Evolutionary conservation across 2,329 filamentous ascomycete species (phyloP).

Genomic region (Beauveria pseudobassiana): DNA sequence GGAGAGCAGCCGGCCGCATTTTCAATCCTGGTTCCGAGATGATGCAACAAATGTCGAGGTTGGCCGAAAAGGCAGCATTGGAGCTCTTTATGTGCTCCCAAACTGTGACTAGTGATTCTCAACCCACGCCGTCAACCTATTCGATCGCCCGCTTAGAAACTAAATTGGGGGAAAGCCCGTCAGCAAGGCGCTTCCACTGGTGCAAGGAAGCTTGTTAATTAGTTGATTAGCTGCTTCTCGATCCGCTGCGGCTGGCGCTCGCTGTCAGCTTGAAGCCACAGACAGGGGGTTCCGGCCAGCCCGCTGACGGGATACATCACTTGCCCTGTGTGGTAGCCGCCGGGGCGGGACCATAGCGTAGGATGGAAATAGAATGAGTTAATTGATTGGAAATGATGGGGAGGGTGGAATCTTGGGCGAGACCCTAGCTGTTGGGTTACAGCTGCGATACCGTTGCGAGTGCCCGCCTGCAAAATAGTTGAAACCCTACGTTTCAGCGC

Average conservation of each 20-base stretch:
- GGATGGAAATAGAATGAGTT: too few relatives aligned
- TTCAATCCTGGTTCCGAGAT: too few relatives aligned
- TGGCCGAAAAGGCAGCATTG: not conserved
- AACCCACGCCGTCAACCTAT: not conserved
- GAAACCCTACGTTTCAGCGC: too few relatives aligned
- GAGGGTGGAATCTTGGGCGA: too few relatives aligned
- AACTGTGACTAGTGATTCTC: not conserved
- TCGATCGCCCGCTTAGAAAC: not conserved
- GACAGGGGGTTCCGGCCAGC: not conserved
- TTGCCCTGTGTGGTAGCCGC: not conserved
- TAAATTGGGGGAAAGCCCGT: not conserved
- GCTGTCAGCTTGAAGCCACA: not conserved
- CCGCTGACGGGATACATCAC: not conserved
- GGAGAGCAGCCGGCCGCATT: not conserved
- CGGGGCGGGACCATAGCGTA: not conserved
- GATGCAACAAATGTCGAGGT: too few relatives aligned
- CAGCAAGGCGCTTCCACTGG: not conserved
- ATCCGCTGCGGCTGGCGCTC: too few relatives aligned
- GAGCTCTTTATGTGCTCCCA: not conserved
- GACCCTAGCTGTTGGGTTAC: too few relatives aligned
- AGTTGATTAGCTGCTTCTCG: not conserved
- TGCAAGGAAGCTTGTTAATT: not conserved
- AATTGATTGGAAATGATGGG: too few relatives aligned
- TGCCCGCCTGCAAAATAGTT: too few relatives aligned
- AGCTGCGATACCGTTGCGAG: too few relatives aligned